Conservation (phyloP, 2,329 filamentous ascomycete species). For the Ceratocystis papillata region DNA sequence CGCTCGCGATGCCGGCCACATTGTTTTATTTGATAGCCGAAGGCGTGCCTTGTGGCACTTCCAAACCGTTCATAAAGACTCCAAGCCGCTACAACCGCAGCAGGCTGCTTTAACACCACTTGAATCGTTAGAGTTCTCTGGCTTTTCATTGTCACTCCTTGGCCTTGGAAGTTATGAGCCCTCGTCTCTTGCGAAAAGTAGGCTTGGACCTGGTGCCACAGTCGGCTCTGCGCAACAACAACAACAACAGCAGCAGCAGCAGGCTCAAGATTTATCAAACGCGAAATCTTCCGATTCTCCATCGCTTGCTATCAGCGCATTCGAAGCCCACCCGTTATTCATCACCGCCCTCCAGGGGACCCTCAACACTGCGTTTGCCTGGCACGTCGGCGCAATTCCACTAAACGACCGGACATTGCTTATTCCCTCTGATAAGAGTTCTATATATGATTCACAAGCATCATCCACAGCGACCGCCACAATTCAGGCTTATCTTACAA, state of each 20-base stretch:
- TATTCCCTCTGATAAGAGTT: conserved; percentile 29
- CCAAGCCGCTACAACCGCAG: conserved; percentile 26
- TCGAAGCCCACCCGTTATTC: conserved; percentile 20
- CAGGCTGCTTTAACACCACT: conserved; percentile 14
- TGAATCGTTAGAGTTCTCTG: conserved; percentile 17
- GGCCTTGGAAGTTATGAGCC: conserved; percentile 19
- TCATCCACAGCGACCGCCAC: conserved; percentile 37
- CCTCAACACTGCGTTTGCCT: conserved; percentile 11
- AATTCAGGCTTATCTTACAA: conserved; percentile 46
- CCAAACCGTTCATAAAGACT: conserved; percentile 36
- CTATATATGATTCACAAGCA: conserved; percentile 29
- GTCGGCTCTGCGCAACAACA: not conserved
- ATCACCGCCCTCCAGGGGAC: conserved; percentile 20
- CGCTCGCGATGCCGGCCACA: conserved; percentile 42
- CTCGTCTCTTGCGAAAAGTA: conserved; percentile 16
- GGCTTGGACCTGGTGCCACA: conserved; percentile 3
- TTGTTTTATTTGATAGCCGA: conserved; percentile 43
- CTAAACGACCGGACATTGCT: conserved; percentile 22
- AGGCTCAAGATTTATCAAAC: not conserved
- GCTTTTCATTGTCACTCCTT: conserved; percentile 14
- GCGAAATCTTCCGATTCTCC: not conserved
- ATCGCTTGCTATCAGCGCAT: not conserved
- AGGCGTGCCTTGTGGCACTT: conserved; percentile 47
- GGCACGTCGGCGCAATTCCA: conserved; percentile 18
- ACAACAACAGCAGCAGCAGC: not conserved